Evolutionary conservation across 371 early-diverging fungal genomes (phyloP).

Genomic region (Batrachochytrium dendrobatidis): DNA sequence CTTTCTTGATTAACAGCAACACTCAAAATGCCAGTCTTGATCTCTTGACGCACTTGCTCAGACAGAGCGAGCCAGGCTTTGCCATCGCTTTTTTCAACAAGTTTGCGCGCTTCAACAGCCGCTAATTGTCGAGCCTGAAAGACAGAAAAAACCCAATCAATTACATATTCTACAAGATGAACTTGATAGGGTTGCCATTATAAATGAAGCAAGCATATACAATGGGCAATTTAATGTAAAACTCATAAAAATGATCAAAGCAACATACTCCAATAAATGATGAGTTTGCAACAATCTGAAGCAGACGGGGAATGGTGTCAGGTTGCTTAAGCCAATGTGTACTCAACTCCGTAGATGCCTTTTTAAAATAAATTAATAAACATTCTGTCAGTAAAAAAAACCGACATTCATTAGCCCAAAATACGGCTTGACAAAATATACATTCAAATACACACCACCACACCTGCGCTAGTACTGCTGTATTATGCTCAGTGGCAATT

Average conservation of each 20-base stretch:
- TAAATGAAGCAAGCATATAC: too few species aligned
- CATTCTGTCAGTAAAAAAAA: too few species aligned
- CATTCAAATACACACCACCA: too few species aligned
- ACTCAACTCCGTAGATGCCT: not conserved
- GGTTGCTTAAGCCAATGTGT: slow-evolving; percentile 4
- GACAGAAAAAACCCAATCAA: too few species aligned
- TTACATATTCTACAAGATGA: too few species aligned
- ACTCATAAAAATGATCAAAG: too few species aligned
- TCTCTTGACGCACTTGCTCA: slow-evolving; percentile 40
- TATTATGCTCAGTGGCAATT: not conserved
- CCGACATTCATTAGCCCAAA: too few species aligned
- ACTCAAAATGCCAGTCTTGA: slow-evolving; percentile 58
- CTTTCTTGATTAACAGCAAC: slow-evolving; percentile 64
- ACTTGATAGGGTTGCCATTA: too few species aligned
- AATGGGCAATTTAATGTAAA: too few species aligned
- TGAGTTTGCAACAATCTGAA: slow-evolving; percentile 5
- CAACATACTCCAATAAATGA: too few species aligned
- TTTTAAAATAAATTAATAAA: too few species aligned
- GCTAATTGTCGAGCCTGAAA: slow-evolving; percentile 79
- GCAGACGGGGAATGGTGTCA: slow-evolving; percentile 12
- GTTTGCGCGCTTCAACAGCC: slow-evolving; percentile 82
- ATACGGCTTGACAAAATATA: too few species aligned
- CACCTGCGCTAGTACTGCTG: not conserved
- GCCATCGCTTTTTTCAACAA: slow-evolving; percentile 46
- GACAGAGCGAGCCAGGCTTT: slow-evolving; percentile 60